Percentiles rank a stretch among this genome's conserved stretches.
Evolutionary conservation across 2,329 filamentous ascomycete genomes (phyloP).

Genomic region (Cercospora citrullina): DNA sequence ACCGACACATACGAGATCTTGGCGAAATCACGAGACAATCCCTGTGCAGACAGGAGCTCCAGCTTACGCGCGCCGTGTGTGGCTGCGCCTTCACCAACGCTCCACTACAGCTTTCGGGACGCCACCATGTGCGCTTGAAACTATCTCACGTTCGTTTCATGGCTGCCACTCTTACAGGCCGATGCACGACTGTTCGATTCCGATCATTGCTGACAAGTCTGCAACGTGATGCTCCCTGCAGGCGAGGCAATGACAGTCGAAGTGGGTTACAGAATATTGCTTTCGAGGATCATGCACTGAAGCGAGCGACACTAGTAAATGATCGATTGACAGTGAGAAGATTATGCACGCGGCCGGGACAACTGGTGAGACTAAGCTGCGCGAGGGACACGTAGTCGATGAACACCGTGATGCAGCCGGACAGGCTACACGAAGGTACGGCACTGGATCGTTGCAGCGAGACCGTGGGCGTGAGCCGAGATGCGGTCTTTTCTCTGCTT

Average conservation of each 20-base stretch:
- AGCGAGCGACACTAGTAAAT: background rate
- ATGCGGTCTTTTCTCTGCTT: background rate
- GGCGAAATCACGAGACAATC: constrained; percentile 6
- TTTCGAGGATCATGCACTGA: background rate
- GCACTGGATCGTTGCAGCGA: background rate
- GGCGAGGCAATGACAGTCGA: background rate
- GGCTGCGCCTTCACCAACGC: constrained; percentile 13
- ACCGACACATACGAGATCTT: constrained; percentile 9
- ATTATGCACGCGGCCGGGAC: background rate
- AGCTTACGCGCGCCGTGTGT: background rate
- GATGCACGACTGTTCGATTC: background rate
- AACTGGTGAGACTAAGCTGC: background rate
- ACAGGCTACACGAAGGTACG: background rate
- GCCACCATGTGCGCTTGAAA: background rate
- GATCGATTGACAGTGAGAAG: background rate
- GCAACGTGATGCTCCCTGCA: background rate
- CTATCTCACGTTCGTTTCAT: background rate
- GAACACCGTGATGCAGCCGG: background rate
- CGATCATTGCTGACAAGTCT: background rate
- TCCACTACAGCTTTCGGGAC: constrained; percentile 10
- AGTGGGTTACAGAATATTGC: background rate
- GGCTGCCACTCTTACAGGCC: background rate
- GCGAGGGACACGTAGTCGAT: background rate
- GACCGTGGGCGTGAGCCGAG: background rate
- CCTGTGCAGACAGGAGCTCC: constrained; percentile 9